Conservation (phyloP, 345 rosid species). For the Aquilaria sinensis region DNA sequence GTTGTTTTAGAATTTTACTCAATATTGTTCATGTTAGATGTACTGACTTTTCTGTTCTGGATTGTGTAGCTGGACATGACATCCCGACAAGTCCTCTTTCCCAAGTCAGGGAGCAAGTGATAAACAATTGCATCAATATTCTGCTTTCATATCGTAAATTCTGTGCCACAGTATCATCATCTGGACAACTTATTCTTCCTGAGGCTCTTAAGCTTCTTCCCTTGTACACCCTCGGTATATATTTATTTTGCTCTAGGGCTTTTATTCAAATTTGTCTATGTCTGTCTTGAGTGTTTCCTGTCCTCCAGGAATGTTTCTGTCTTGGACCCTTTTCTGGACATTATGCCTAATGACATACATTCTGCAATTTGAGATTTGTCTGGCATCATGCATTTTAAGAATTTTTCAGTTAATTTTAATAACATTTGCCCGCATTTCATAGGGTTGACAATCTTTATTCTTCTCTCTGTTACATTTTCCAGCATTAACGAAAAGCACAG, state of each 20-base stretch:
- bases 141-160: constrained; percentile 85
- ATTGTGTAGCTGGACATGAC: constrained; percentile 60
- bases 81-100: constrained; percentile 60
- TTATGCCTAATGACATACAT: too few species aligned
- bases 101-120: constrained; percentile 66
- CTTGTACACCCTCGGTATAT: constrained; percentile 82
- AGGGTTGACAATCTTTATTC: background rate
- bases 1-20: too few species aligned
- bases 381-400: too few species aligned
- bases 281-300: too few species aligned
- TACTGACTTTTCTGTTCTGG: constrained; percentile 7
- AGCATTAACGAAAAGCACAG: constrained; percentile 83
- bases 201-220: constrained; percentile 98
- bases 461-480: constrained; percentile 17
- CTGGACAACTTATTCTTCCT: constrained; percentile 97
- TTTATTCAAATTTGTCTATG: too few species aligned
- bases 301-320: too few species aligned
- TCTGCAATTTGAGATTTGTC: too few species aligned
- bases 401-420: too few species aligned
- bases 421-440: too few species aligned
- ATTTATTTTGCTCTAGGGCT: background rate
- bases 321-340: too few species aligned
- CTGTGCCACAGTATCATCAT: constrained; percentile 90
- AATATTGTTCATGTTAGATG: too few species aligned
- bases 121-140: constrained; percentile 61